Base-by-base conservation (phyloP, 345 rosid genomes). In the Camelina sativa region DNA sequence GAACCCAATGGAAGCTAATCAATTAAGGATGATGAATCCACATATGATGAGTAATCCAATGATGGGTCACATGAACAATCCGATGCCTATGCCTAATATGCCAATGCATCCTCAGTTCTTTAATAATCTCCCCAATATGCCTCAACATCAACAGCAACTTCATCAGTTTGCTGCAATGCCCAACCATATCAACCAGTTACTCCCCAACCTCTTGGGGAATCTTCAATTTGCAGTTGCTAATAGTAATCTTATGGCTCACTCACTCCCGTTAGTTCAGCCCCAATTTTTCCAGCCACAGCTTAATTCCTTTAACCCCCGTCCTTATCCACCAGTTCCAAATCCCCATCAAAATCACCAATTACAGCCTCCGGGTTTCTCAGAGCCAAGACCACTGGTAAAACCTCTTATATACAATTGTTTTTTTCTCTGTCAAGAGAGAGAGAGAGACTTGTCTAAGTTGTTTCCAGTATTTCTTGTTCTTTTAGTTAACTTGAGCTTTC, bases 171-270 rank as follows among this genome's bases (percentile, higher is more conserved):
- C 71, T 57, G 68, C 71, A 74, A 56, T 83, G 35, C 84, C 82
- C 15, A 79, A 73, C 79, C 78, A 79, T 58, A 64, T 80, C 64
- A 82, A 84, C 48, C 88, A 84, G 55, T 72, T 73, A 28, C 32
- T 83, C 79, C 85, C 82, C 34, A 76, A 12, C 72, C 72, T 80
- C 47, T 76, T 88, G 48, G 81, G 82, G 69, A 85, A 80, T 75
- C 79, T 82, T 23, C 81, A 77, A 65, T 76, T 74, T 81, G 82
- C 84, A 57, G 54, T 50, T 37, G 72, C 66, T n/a, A 74, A 68
- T 51, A 19, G 40, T 6, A 78, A 75, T 40, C 80, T 63, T 15
- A 54, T 67, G 58, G 83, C 64, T 37, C 86, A 82, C 72, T 83
- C 82, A 28, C 78, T 76, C 15, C 79, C 83, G 58, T 56, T 79